Evolutionary conservation across 352 stramenopile species (phyloP), one percentile per base, ranked within the genome.

Genomic region (Globisporangium okanoganense): DNA sequence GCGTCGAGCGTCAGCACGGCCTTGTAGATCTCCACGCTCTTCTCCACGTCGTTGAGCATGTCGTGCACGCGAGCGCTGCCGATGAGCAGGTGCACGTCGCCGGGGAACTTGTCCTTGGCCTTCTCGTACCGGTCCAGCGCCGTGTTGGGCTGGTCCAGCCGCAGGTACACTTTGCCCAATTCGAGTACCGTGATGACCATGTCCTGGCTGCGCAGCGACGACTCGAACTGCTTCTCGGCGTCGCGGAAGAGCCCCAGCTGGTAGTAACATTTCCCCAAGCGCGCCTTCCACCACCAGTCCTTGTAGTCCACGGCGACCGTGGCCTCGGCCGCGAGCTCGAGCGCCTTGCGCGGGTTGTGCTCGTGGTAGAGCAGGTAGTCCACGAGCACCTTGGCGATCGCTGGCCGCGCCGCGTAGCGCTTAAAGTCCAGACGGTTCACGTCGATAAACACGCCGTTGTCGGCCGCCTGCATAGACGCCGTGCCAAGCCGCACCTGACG

Each of bases 241-340:
- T 98, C 94, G 18, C 94, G 85, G 44, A 96, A 92, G 24, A 98
- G 76, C 10, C 93, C 89, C 6, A 98, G 70, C 60, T 97, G 91
- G 68, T 97, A 97, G 77, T 98, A 98, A 73, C 90, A 97, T 66
- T 98, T 97, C 38, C 90, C 94, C 18, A 98, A 66, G 9, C 90
- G 78, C n/a, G 83, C 79, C 65, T 98, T 98, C 94, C 94, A 98
- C 88, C 89, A 98, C 93, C 93, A 98, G 69, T 97, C 88, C 65
- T 96, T 94, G 67, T 94, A 98, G 40, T 95, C 87, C 4, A 75
- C 78, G 6, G 76, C 85, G 22, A 93, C 82, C 0, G 90, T 97
- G 16, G 87, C 93, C 62, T 97, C 90, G 3, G 92, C 88, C 25
- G 89, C 90, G 9, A 98, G 78, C 67, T 98, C 92, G 8, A 98